A percentile compares a stretch with the other conserved stretches of the same genome.
phyloP scores from a whole-genome alignment of 768 basidiomycete species.

The Ephemerocybe angulata region DNA sequence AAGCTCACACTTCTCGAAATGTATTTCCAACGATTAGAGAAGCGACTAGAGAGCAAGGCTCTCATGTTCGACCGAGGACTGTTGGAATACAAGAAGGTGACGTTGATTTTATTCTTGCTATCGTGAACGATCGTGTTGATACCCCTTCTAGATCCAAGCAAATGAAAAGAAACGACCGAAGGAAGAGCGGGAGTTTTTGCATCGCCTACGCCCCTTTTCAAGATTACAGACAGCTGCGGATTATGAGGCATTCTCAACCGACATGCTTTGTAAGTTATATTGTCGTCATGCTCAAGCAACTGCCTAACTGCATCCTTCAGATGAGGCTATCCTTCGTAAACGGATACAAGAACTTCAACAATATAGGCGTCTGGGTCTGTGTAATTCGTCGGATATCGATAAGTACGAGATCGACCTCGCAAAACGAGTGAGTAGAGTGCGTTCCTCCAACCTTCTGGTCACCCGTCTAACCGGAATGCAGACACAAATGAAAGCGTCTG shows the following conservation, averaged over 20 bases:
- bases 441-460: slow-evolving; percentile 2
- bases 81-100: slow-evolving; percentile 91
- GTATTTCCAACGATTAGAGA: slow-evolving; percentile 86
- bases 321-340: slow-evolving; percentile 84
- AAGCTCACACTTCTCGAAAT: slow-evolving; percentile 88
- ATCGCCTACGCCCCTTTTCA: slow-evolving; percentile 87
- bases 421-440: slow-evolving; percentile 56
- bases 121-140: slow-evolving; percentile 7
- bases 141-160: slow-evolving; percentile 69
- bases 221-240: slow-evolving; percentile 88
- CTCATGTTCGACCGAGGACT: slow-evolving; percentile 90
- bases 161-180: slow-evolving; percentile 86
- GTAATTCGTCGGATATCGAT: slow-evolving; percentile 83
- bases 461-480: slow-evolving; percentile 21
- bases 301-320: slow-evolving; percentile 37
- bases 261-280: slow-evolving; percentile 84
- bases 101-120: slow-evolving; percentile 2
- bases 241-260: slow-evolving; percentile 83
- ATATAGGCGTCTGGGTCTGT: slow-evolving; percentile 82
- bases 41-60: slow-evolving; percentile 78
- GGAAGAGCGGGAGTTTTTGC: slow-evolving; percentile 88
- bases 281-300: not conserved
- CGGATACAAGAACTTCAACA: slow-evolving; percentile 89
- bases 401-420: slow-evolving; percentile 76
- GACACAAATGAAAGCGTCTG: slow-evolving; percentile 62